These are phyloP conservation scores for Pleurotus djamor DNA, from an alignment of 768 basidiomycete species.

Conservation along the genomic window DNA sequence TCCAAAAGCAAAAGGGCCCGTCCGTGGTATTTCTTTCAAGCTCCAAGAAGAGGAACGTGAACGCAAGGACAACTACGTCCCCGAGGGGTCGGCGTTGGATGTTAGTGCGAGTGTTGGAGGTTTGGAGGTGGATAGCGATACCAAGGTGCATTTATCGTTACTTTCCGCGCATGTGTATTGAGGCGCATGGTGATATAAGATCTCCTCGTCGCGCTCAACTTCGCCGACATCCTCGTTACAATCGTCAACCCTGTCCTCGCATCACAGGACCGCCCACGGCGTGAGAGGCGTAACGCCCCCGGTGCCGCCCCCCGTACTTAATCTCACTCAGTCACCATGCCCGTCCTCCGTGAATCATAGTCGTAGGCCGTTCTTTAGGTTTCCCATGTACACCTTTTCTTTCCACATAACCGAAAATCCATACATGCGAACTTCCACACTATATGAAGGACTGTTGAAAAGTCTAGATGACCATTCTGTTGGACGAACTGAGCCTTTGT, in stretches of 20 bases:
- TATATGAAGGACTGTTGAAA: no score
- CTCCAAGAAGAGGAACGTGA: slow-evolving; percentile 99
- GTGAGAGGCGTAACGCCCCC: slow-evolving; percentile 78
- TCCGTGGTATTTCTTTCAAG: slow-evolving; percentile 99
- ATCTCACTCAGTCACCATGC: no score
- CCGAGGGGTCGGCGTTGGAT: slow-evolving; percentile 96
- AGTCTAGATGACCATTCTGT: no score
- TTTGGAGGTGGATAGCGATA: slow-evolving; percentile 89
- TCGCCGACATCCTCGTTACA: slow-evolving; percentile 81
- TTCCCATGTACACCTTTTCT: no score
- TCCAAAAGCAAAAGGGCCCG: slow-evolving; percentile 96
- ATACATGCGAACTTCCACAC: no score
- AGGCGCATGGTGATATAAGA: slow-evolving; percentile 41
- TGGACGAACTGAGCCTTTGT: no score
- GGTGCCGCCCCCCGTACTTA: slow-evolving; percentile 83
- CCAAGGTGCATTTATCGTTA: slow-evolving; percentile 71
- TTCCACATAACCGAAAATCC: no score
- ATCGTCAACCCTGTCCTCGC: slow-evolving; percentile 65
- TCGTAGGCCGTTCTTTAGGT: no score
- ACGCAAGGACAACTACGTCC: slow-evolving; percentile 99
- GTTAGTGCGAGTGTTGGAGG: slow-evolving; percentile 63
- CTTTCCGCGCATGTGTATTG: background rate
- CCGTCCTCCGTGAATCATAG: no score
- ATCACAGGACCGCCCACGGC: slow-evolving; percentile 68
- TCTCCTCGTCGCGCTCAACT: slow-evolving; percentile 89